Conservation (phyloP, 2,329 filamentous ascomycete species). For the Fusarium equiseti region DNA sequence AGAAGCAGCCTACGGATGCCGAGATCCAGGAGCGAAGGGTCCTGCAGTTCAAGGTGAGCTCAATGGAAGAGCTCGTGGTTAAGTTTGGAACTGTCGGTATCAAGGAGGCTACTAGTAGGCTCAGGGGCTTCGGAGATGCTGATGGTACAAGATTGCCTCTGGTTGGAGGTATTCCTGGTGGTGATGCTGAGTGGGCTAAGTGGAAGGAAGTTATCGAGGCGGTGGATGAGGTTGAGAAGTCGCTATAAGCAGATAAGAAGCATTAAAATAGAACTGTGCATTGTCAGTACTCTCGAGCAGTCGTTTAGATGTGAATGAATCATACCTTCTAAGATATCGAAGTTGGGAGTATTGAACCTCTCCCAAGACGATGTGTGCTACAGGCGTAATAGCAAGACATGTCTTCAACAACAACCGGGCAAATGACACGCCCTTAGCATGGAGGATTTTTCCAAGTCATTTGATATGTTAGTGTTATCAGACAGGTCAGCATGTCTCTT, state of each 20-base stretch:
- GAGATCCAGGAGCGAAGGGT: slow-evolving; percentile 63
- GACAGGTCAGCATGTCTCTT: neutral
- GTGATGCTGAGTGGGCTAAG: slow-evolving; percentile 67
- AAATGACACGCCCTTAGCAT: slow-evolving; percentile 49
- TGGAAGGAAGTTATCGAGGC: slow-evolving; percentile 61
- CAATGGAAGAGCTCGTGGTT: slow-evolving; percentile 71
- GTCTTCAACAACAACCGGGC: slow-evolving; percentile 19
- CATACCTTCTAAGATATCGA: neutral
- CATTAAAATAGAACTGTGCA: neutral
- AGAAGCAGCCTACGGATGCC: slow-evolving; percentile 51
- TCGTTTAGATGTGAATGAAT: neutral
- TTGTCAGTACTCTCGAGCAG: neutral
- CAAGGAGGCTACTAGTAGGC: slow-evolving; percentile 70
- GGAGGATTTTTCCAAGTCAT: neutral
- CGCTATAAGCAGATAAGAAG: slow-evolving; percentile 24
- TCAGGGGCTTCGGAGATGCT: slow-evolving; percentile 69
- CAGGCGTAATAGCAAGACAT: rapidly evolving
- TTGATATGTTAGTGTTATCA: neutral
- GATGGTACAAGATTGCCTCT: slow-evolving; percentile 72
- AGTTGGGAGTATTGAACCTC: neutral
- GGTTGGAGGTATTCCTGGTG: slow-evolving; percentile 67
- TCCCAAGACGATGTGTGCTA: rapidly evolving
- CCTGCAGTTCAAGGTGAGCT: slow-evolving; percentile 71
- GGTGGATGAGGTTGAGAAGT: slow-evolving; percentile 59
- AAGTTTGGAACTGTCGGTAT: slow-evolving; percentile 72